Base-by-base conservation (phyloP, 495 filamentous ascomycete genomes). In the Penicillium herquei region DNA sequence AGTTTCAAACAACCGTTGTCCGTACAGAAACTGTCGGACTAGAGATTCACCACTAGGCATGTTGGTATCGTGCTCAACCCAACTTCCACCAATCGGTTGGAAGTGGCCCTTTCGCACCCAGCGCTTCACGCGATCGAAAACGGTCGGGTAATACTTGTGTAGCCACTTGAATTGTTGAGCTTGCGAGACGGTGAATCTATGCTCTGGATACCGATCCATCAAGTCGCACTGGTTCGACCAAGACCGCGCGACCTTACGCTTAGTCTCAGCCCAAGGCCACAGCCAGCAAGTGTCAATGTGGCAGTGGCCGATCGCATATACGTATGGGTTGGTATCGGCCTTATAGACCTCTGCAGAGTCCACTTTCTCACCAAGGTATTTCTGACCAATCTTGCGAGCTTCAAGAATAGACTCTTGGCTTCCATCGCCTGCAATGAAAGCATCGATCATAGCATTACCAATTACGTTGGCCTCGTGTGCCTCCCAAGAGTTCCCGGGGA, bases 101-200 rank as follows among this genome's bases (percentile, higher is more conserved):
- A 98, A 98, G 40, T 81, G 87, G 40, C 91, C 92, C 51, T 92
- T 84, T 64, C 90, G 90, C 35, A 98, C 88, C 76, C 96, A 94
- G 34, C 80, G 72, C 71, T 95, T 96, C 50, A 98, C 93, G 13
- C 92, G 85, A 48, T 96, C 88, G 66, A 90, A 98, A 1, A 89
- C 84, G 35, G 84, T 82, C 0, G 94, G 93, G 63, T 98, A 98
- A 52, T 90, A 76, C 63, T 88, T 76, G 68, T 97, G 89, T 6
- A 98, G 80, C 94, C 94, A 98, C 68, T 98, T 96, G 78, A 90
- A 98, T 65, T 98, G 94, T 63, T 98, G 94, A 9, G 93, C 94
- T 62, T 95, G 91, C 0, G 93, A 96, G 62, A 85, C 88, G 39
- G 88, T 83, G 74, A 98, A 98, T 17, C 91, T 85, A 62, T 95